Percentiles rank a stretch among this genome's conserved stretches.
Evolutionary conservation across 1,284 basidiomycete genomes (phyloP).

Genomic region (Leccinum pallidistipes): DNA sequence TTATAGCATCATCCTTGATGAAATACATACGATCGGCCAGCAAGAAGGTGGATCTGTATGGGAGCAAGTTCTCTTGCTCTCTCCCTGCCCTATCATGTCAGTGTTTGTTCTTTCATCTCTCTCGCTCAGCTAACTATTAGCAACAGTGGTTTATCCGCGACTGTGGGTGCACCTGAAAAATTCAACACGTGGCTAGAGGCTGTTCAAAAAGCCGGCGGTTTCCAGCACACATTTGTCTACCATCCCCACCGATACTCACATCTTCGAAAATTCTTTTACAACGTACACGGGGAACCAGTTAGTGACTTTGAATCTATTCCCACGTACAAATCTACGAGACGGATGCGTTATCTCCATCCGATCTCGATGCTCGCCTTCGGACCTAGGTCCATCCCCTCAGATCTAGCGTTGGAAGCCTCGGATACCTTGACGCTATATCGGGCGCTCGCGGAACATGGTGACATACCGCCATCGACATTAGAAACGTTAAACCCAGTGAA

Average conservation of each 20-base stretch:
- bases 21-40: slow-evolving; percentile 72
- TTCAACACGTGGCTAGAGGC: slow-evolving; percentile 28
- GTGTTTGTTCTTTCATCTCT: slow-evolving; percentile 27
- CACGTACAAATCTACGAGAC: slow-evolving; percentile 36
- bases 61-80: slow-evolving; percentile 67
- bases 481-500: slow-evolving; percentile 43
- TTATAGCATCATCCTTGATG: slow-evolving; percentile 43
- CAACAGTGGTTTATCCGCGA: slow-evolving; percentile 65
- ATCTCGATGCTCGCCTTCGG: slow-evolving; percentile 55
- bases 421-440: slow-evolving; percentile 55
- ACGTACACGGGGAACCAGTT: slow-evolving; percentile 28
- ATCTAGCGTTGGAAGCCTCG: slow-evolving; percentile 59
- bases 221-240: slow-evolving; percentile 56
- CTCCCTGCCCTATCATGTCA: slow-evolving; percentile 69
- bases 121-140: background rate
- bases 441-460: slow-evolving; percentile 36
- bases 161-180: slow-evolving; percentile 19
- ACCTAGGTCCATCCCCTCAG: slow-evolving; percentile 50
- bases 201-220: slow-evolving; percentile 58
- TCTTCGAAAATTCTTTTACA: slow-evolving; percentile 64
- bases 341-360: slow-evolving; percentile 60
- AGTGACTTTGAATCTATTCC: slow-evolving; percentile 41
- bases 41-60: slow-evolving; percentile 67
- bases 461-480: slow-evolving; percentile 29
- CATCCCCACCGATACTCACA: slow-evolving; percentile 72